Evolutionary conservation across 495 filamentous ascomycete genomes (phyloP).

Genomic region (Aspergillus diversus): DNA sequence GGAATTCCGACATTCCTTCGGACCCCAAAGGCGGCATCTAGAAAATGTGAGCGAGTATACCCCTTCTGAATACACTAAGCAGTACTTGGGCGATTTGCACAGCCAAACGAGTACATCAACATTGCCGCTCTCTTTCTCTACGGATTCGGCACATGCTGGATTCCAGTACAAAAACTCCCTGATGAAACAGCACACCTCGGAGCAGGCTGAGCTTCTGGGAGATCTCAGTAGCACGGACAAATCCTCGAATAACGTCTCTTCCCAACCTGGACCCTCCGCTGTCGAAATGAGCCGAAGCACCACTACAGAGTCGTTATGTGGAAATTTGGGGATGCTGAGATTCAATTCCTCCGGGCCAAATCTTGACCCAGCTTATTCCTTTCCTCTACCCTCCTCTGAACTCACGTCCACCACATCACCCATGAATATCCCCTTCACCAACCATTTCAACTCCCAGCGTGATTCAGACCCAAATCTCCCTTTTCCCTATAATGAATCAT

Average conservation of each 20-base stretch:
- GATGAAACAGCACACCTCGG: conserved; percentile 20
- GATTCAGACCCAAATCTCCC: conserved; percentile 33
- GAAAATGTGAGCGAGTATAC: conserved; percentile 49
- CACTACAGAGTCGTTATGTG: conserved; percentile 48
- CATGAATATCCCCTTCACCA: conserved; percentile 35
- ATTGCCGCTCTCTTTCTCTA: conserved; percentile 35
- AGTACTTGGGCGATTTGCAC: conserved; percentile 37
- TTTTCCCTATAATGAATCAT: conserved; percentile 34
- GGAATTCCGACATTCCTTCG: conserved; percentile 42
- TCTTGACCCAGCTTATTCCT: conserved; percentile 35
- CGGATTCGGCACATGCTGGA: conserved; percentile 34
- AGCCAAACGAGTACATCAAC: conserved; percentile 32
- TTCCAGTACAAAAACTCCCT: conserved; percentile 28
- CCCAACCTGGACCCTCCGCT: conserved; percentile 26
- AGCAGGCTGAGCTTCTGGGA: conserved; percentile 21
- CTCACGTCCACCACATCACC: conserved; percentile 38
- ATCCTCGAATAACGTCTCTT: conserved; percentile 28
- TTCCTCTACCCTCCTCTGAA: conserved; percentile 39
- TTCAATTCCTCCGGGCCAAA: conserved; percentile 45
- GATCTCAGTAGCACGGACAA: conserved; percentile 21
- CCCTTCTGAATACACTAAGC: conserved; percentile 46
- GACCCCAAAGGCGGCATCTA: conserved; percentile 35
- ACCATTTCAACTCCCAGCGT: conserved; percentile 29
- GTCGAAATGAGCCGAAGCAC: conserved; percentile 51
- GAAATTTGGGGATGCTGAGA: conserved; percentile 48